phyloP scores from a whole-genome alignment of 2,329 filamentous ascomycete species.

The Colletotrichum sp. region DNA sequence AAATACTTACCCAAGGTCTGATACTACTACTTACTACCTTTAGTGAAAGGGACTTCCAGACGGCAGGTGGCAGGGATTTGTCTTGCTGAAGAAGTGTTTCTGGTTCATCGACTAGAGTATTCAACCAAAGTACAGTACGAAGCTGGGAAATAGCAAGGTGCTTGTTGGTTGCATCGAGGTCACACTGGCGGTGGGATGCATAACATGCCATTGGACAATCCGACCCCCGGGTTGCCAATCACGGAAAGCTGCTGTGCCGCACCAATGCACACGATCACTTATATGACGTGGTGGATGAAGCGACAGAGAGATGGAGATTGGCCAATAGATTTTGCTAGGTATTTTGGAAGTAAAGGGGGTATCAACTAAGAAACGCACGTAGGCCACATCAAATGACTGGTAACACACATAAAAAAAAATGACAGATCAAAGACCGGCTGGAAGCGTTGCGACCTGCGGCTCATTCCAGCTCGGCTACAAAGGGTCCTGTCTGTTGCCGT shows the following conservation, averaged over 20 bases:
- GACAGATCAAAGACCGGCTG: neutral
- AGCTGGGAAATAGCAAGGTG: neutral
- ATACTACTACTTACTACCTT: neutral
- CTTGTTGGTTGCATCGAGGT: neutral
- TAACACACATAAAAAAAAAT: neutral
- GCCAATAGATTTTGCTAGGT: neutral
- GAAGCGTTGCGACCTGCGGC: neutral
- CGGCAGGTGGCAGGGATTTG: neutral
- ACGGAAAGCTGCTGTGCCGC: neutral
- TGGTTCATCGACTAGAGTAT: neutral
- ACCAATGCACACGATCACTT: neutral
- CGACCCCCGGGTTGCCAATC: neutral
- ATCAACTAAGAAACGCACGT: neutral
- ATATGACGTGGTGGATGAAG: neutral
- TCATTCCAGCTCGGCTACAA: conserved; percentile 15
- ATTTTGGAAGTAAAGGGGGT: neutral
- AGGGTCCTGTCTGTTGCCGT: neutral
- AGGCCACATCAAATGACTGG: neutral
- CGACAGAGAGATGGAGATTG: neutral
- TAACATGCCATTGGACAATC: conserved; percentile 2
- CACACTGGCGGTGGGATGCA: neutral
- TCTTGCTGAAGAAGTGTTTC: neutral
- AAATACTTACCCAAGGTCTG: neutral
- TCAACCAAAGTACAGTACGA: neutral
- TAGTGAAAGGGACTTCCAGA: neutral